Conservation (phyloP, 2,329 filamentous ascomycete genomes). For the Sphaerulina vaccinii region DNA sequence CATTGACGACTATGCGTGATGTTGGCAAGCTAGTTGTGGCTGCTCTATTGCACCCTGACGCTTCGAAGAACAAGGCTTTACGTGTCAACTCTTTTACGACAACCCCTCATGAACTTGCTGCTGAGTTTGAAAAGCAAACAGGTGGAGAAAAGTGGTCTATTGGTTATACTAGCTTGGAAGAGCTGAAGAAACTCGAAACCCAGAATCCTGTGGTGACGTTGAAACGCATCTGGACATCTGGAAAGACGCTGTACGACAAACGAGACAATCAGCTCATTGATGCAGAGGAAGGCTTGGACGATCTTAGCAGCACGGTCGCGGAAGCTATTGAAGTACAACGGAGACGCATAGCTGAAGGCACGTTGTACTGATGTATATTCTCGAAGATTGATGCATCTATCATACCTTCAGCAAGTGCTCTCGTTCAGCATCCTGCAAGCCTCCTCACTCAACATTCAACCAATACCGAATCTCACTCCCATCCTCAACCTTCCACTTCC, state of each 20-base stretch:
- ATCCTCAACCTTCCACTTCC: slow-evolving; percentile 21
- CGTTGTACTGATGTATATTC: neutral
- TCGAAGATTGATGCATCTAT: too few relatives aligned
- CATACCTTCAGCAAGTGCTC: too few relatives aligned
- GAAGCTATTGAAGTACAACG: slow-evolving; percentile 34
- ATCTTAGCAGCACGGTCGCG: slow-evolving; percentile 50
- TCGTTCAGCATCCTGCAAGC: neutral
- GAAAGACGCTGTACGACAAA: slow-evolving; percentile 67
- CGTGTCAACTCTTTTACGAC: slow-evolving; percentile 71
- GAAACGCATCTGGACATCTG: slow-evolving; percentile 69
- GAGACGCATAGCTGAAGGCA: slow-evolving; percentile 10
- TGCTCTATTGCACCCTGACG: slow-evolving; percentile 57
- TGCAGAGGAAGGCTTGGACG: slow-evolving; percentile 51
- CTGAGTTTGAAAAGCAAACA: slow-evolving; percentile 68
- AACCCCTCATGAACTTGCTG: slow-evolving; percentile 61
- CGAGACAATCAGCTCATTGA: slow-evolving; percentile 63
- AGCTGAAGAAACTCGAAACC: slow-evolving; percentile 57
- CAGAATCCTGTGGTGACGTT: slow-evolving; percentile 60
- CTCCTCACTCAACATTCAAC: slow-evolving; percentile 25
- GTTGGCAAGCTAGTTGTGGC: slow-evolving; percentile 66
- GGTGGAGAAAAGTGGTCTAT: slow-evolving; percentile 55
- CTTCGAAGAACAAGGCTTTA: slow-evolving; percentile 56
- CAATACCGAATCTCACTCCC: slow-evolving; percentile 30
- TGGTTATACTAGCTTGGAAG: slow-evolving; percentile 53
- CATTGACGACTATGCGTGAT: slow-evolving; percentile 70